These are phyloP conservation scores for Hypoxylon sp. DNA, from an alignment of 2,329 filamentous ascomycete genomes.

Conservation along the genomic window DNA sequence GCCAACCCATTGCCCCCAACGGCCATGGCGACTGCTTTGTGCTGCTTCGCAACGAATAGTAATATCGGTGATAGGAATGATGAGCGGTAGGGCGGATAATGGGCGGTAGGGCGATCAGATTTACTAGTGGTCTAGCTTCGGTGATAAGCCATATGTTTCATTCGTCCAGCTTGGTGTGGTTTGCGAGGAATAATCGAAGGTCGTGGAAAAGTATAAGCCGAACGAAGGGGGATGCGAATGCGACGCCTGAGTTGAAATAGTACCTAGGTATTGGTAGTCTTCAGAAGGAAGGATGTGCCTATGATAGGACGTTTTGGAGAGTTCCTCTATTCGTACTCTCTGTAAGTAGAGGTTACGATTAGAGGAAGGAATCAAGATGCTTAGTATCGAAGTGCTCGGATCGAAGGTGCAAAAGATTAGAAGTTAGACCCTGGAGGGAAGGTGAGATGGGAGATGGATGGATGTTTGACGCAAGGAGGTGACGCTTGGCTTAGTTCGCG, in stretches of 20 bases:
- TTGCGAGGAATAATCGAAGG: not conserved
- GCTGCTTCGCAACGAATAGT: not conserved
- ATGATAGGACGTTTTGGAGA: slow-evolving; percentile 2
- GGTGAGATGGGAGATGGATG: not conserved
- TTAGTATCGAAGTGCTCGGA: too few relatives aligned
- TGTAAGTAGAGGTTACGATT: not conserved
- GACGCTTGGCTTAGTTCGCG: not conserved
- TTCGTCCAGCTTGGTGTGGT: not conserved
- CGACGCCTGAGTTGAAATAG: not conserved
- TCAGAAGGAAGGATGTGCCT: slow-evolving; percentile 14
- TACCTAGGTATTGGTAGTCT: slow-evolving; percentile 3
- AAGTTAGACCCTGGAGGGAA: not conserved
- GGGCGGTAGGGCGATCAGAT: not conserved
- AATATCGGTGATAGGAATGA: not conserved
- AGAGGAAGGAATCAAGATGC: not conserved
- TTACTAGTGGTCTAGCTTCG: not conserved
- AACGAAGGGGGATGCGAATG: not conserved
- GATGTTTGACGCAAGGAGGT: not conserved
- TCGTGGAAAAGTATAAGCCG: not conserved
- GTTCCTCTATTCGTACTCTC: not conserved
- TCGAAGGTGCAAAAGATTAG: not conserved
- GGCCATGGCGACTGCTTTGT: slow-evolving; percentile 50
- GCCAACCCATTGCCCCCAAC: slow-evolving; percentile 47
- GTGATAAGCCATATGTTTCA: not conserved
- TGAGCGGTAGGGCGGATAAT: too few relatives aligned